phyloP scores from a whole-genome alignment of 129 eudicot species.

The Helichrysum umbraculigerum region DNA sequence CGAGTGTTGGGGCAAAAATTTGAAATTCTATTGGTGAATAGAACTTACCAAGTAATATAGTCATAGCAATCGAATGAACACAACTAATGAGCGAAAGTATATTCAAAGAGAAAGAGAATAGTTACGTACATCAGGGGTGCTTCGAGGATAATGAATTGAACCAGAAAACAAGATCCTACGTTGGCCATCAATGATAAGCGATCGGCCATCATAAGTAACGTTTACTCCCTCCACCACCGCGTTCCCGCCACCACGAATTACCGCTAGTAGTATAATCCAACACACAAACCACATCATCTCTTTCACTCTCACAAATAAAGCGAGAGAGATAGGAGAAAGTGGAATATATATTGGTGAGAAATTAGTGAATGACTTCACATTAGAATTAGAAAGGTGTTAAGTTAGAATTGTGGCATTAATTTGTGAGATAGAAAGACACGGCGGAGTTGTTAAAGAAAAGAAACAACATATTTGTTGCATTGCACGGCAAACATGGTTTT shows the following conservation, averaged over 20 bases:
- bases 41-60: neutral
- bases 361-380: conserved; percentile 1
- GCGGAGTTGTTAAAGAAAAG: conserved; percentile 37
- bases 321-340: conserved; percentile 1
- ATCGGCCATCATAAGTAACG: conserved; percentile 78
- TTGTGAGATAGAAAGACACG: conserved; percentile 36
- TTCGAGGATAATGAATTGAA: conserved; percentile 89
- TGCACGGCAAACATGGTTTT: conserved; percentile 45
- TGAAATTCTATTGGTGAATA: neutral
- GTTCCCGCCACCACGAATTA: conserved; percentile 4
- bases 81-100: neutral
- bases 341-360: conserved; percentile 19
- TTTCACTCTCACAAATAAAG: conserved; percentile 11
- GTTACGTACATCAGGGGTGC: conserved; percentile 79
- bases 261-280: conserved; percentile 38
- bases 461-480: conserved; percentile 41
- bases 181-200: conserved; percentile 71
- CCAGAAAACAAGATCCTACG: conserved; percentile 70
- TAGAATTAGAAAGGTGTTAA: neutral
- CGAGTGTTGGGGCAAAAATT: no score
- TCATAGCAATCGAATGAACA: neutral
- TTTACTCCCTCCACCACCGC: conserved; percentile 33
- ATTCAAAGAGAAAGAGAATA: neutral
- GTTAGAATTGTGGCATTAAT: neutral
- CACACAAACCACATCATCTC: conserved; percentile 40